These are phyloP conservation scores for Aegilops speltoides DNA, from an alignment of 176 grass and related monocot genomes.

Conservation along the genomic window DNA sequence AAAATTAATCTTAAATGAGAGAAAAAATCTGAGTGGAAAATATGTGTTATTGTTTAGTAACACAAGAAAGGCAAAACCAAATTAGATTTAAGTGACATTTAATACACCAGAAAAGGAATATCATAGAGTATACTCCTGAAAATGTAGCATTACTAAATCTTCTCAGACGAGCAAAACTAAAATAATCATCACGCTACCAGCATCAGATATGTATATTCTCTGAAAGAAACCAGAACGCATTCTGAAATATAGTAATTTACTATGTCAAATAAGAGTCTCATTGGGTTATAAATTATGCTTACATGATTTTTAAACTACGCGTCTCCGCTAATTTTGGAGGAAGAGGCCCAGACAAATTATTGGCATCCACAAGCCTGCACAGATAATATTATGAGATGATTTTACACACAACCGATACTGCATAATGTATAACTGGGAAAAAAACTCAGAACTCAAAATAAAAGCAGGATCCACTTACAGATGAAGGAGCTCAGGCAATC, in stretches of 20 bases:
- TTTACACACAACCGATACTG: neutral
- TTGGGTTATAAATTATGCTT: constrained; percentile 33
- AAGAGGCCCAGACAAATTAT: constrained; percentile 95
- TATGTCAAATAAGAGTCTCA: neutral
- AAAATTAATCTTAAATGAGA: neutral
- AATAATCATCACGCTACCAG: neutral
- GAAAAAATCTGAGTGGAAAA: neutral
- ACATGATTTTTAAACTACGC: constrained; percentile 63
- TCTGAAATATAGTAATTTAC: too few relatives aligned
- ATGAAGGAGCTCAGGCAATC: constrained; percentile 54
- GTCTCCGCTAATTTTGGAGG: constrained; percentile 57
- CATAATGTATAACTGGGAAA: neutral
- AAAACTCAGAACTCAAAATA: constrained; percentile 1
- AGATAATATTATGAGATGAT: constrained; percentile 25
- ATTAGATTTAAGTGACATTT: neutral
- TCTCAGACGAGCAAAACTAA: neutral
- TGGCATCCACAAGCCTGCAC: constrained; percentile 77
- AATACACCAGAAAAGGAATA: neutral
- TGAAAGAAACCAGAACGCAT: too few relatives aligned
- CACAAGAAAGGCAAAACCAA: neutral
- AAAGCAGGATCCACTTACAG: constrained; percentile 54
- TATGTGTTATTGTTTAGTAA: neutral
- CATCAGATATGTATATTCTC: neutral
- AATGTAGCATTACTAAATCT: neutral
- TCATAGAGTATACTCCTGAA: constrained; percentile 15